Conservation (phyloP, 805 yeast species). For the Vanderwaltozyma yarrowii region DNA sequence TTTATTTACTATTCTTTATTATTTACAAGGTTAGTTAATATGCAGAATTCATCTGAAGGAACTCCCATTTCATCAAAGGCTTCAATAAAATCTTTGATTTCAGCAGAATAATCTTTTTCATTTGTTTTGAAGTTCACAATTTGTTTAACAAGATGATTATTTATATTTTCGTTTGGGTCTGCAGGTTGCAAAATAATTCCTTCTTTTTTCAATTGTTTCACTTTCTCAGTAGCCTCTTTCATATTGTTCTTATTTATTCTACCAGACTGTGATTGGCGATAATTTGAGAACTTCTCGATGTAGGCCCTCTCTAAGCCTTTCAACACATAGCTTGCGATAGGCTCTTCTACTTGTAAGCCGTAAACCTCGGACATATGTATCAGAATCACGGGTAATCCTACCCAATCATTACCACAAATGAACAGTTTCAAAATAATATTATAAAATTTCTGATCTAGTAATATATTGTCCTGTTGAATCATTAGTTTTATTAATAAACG, state of each 20-base stretch:
- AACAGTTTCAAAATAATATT: constrained; percentile 13
- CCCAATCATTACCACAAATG: constrained; percentile 18
- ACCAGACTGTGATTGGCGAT: not conserved
- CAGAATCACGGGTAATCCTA: constrained; percentile 15
- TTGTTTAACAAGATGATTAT: constrained; percentile 5
- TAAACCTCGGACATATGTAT: constrained; percentile 9
- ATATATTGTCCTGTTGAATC: constrained; percentile 3
- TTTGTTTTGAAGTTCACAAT: constrained; percentile 8
- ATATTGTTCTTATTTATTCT: not conserved
- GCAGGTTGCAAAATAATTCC: not conserved
- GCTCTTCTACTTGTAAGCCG: constrained; percentile 6
- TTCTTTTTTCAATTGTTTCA: constrained; percentile 1
- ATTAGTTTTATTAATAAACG: constrained; percentile 11
- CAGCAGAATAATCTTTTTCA: constrained; percentile 9
- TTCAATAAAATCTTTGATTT: constrained; percentile 7
- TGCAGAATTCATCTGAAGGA: not conserved
- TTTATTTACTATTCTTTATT: not conserved
- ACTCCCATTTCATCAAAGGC: constrained; percentile 6
- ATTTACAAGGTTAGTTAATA: constrained; percentile 1
- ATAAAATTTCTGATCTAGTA: constrained; percentile 13
- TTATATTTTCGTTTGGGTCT: not conserved
- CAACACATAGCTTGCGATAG: constrained; percentile 9
- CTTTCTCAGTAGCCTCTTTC: not conserved
- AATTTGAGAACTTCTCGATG: constrained; percentile 2
- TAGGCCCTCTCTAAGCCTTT: constrained; percentile 16